Evolutionary conservation across 139 green algal species (phyloP), one percentile per base, ranked within the genome.

Genomic region (Chlamydomonas urium): DNA sequence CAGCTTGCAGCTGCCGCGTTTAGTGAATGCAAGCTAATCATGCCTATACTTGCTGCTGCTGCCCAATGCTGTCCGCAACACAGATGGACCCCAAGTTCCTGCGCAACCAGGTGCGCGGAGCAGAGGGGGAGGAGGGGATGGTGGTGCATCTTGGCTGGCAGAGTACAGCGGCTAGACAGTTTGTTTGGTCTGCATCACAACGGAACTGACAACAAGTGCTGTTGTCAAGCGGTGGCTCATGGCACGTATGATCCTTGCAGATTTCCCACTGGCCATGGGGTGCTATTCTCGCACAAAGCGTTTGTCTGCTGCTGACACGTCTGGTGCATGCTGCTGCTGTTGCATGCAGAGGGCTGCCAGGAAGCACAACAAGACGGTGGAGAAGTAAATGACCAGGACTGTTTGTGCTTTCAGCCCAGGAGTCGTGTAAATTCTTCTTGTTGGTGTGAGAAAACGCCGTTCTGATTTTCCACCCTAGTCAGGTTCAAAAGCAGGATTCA

Each of bases 41-140:
- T n/a, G n/a, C n/a, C n/a, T n/a, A n/a, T n/a, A n/a, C n/a, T n/a
- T n/a, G n/a, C n/a, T n/a, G n/a, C n/a, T n/a, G n/a, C n/a, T n/a
- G 32, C 34, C 47, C n/a, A n/a, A 56, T 47, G 3, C 24, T 28
- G 47, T n/a, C n/a, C 42, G 23, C 45, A n/a, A 36, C 71, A 66
- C 81, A 92, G 79, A 96, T 94, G 91, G 91, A 97, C 79, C 90
- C 90, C 81, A 97, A 97, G 86, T 96, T 97, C 85, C 79, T 97
- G 72, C 83, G 91, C 66, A 97, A 97, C 88, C 89, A 93, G 87
- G 87, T 92, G 62, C 21, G 78, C 35, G 5, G 10, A 28, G n/a
- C 56, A 63, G 28, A 28, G 8, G 28, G 56, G 56, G 34, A 34
- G 6, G 29, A n/a, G n/a, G 48, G 47, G 19, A 26, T 72, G 65